Base-by-base conservation (phyloP, 2,329 filamentous ascomycete genomes). In the Onygena corvina region DNA sequence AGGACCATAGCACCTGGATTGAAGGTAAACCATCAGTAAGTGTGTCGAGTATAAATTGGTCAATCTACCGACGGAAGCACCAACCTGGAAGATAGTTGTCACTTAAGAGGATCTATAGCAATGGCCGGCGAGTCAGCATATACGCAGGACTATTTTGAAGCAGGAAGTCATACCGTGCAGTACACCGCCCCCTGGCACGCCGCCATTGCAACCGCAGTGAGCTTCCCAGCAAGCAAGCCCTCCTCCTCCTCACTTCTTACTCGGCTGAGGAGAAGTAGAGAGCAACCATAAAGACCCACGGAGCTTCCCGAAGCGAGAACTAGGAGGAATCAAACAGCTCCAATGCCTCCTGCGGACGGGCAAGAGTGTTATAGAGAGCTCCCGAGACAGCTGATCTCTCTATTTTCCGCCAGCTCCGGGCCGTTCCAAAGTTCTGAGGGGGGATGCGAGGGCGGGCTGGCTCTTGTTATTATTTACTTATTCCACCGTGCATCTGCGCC, bases 81-180 rank as follows among this genome's bases (percentile, higher is more conserved):
- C 61, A 74, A 93, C 89, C 89, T 65, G 92, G 90, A 46, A 98
- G 79, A 68, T 98, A 98, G 54, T 78, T 78, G 70, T 98, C 89
- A 71, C 80, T 94, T 71, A 94, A 74, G 50, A 96, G 79, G 66
- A 98, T 84, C 90, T 95, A 54, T 52, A 46, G 44, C 18, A 45
- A 23, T 27, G 21, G 25, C 30, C 30, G 51, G 50, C 42, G 33
- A 49, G 51, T 25, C 8, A 47, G 31, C 7, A 30, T 21, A 18
- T 14, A 30, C 14, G 34, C 34, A 7, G n/a, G n/a, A n/a, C n/a
- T 36, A 36, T 14, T 6, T 11, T 36, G 34, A 6, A 36, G n/a
- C 18, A 29, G 21, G 34, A 20, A 38, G 6, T 64, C 73, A 57
- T 64, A 81, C 79, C 60, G 80, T 83, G 69, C 77, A 80, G 64